Percentiles rank a stretch among this genome's conserved stretches.
These are phyloP conservation scores for Penicillium cosmopolitanum DNA, from an alignment of 495 filamentous ascomycete species.

Conservation along the genomic window DNA sequence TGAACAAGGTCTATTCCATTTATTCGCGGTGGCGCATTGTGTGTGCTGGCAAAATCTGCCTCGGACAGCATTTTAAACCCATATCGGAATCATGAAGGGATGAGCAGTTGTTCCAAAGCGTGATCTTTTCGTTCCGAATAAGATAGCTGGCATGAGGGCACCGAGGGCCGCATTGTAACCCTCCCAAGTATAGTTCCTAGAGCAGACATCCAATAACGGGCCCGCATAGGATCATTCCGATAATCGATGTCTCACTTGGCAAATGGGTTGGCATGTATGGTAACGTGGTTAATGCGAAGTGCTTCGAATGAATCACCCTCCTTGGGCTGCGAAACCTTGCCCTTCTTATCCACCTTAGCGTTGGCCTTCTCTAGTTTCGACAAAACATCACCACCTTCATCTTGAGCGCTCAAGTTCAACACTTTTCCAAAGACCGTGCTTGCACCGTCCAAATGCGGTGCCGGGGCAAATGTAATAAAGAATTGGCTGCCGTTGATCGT, in stretches of 20 bases:
- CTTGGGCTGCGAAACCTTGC: constrained; percentile 65
- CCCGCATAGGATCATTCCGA: neutral
- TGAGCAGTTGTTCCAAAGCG: no score
- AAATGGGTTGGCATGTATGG: constrained; percentile 92
- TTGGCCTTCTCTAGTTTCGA: constrained; percentile 75
- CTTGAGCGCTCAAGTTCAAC: constrained; percentile 48
- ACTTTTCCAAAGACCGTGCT: constrained; percentile 95
- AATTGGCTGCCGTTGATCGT: constrained; percentile 94
- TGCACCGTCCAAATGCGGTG: constrained; percentile 89
- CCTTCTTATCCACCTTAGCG: constrained; percentile 87
- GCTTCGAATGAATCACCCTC: constrained; percentile 52
- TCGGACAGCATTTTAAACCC: no score
- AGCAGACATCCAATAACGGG: neutral
- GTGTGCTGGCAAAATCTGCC: no score
- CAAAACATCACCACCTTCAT: constrained; percentile 52
- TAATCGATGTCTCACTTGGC: constrained; percentile 58
- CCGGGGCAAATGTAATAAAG: constrained; percentile 83
- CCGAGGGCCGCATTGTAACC: neutral
- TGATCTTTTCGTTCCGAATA: no score
- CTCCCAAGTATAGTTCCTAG: neutral
- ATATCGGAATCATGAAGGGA: no score
- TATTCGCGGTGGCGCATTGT: no score
- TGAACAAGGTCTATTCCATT: no score
- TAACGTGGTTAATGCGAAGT: constrained; percentile 72
- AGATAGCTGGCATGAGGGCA: no score